Conservation (phyloP, 768 basidiomycete genomes). For the Pleurotus tuber-regium region DNA sequence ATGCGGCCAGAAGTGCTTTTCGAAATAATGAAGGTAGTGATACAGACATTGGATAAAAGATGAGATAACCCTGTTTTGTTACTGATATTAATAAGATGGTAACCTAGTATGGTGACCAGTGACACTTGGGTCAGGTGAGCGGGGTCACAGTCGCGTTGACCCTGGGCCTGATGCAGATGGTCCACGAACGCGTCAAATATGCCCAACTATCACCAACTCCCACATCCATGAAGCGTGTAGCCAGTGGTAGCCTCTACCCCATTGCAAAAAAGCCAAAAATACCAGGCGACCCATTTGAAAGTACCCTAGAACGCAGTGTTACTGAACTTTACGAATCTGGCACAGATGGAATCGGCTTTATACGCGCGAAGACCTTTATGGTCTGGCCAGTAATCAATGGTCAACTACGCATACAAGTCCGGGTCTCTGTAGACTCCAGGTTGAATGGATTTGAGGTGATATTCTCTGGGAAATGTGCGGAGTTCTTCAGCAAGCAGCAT, state of each 20-base stretch:
- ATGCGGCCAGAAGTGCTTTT: constrained; percentile 32
- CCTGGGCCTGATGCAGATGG: too few species aligned
- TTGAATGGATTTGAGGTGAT: constrained; percentile 33
- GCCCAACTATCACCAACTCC: background rate
- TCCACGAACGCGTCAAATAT: too few species aligned
- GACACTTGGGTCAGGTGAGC: background rate
- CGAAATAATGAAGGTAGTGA: constrained; percentile 39
- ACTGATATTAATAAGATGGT: too few species aligned
- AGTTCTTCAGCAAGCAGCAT: constrained; percentile 24
- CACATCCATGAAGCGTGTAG: constrained; percentile 20
- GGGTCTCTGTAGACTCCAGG: constrained; percentile 13
- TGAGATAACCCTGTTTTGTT: background rate
- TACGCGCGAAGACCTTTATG: constrained; percentile 44
- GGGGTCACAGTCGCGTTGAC: too few species aligned
- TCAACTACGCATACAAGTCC: constrained; percentile 5
- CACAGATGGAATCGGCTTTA: constrained; percentile 33
- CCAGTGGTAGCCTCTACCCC: constrained; percentile 4
- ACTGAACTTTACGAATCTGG: constrained; percentile 29
- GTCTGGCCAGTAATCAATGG: constrained; percentile 33
- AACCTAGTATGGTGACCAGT: too few species aligned
- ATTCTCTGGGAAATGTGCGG: constrained; percentile 29
- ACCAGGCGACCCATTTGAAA: constrained; percentile 18
- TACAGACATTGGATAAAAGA: constrained; percentile 15
- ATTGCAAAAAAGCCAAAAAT: constrained; percentile 17
- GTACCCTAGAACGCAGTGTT: constrained; percentile 24